Base-by-base conservation (phyloP, 2,329 filamentous ascomycete species). In the Clonostachys rhizophaga region DNA sequence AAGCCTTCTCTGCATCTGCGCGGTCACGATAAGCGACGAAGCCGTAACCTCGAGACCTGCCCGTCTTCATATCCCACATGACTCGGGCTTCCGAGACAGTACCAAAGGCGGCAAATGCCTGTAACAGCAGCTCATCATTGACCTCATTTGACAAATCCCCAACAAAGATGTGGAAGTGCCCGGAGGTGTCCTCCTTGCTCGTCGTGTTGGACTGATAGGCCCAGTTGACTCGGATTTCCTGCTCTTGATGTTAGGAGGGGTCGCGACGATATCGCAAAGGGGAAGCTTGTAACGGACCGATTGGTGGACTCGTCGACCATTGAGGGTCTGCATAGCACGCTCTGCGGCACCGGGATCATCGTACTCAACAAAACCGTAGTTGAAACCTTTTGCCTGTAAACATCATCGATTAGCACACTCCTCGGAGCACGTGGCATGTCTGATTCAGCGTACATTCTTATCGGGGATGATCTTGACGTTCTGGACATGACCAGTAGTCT, bases 51-150 rank as follows among this genome's bases (percentile, higher is more conserved):
- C 94, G 89, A 55, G 94, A 97, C 54, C 94, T 86, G 56, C 94
- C 94, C 35, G 94, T 99, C 80, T 99, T 99, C 94, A 99, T 99
- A 68, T 99, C 94, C 94, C 94, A 99, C 94, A 99, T 99, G 54
- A 99, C 94, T 60, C 94, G 91, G 50, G 94, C 94, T 70, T 99
- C 94, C 4, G 94, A 99, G 43, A 99, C 91, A 12, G 85, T 89
- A 39, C 94, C 94, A 66, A 97, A 99, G 41, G 90, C 90, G 43
- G 90, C 95, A 70, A 99, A 99, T 12, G 94, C 94, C 69, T 96
- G 91, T 14, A 87, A 76, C 18, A 99, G 79, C 45, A 96, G 83
- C 62, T 99, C 94, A 59, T 99, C 94, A 59, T 99, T 99, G 66
- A 99, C 94, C 68, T 99, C 94, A 62, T 99, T 99, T 58, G 91